Base-by-base conservation (phyloP, 352 stramenopile species). In the Phytophthora ramorum region DNA sequence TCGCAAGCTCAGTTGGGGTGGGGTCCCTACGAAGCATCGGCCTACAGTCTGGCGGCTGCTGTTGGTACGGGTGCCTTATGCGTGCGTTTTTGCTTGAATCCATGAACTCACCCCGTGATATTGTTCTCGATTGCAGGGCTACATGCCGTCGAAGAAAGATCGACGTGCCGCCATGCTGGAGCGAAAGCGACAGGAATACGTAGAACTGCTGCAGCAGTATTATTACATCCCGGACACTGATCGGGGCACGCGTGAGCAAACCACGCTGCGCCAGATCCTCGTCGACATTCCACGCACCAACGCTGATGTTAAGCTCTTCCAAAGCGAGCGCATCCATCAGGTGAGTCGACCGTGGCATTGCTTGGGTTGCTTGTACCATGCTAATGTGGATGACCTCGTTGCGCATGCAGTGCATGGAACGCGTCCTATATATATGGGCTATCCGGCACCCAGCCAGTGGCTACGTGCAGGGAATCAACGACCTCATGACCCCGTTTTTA, bases 391-490 rank as follows among this genome's bases (percentile, higher is more conserved):
- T 37, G 10, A 2, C 8, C 10, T 37, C 13, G 32, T 56, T 22
- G n/a, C 46, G 35, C n/a, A n/a, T 45, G 69, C 44, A 96, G 75
- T 90, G 87, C 54, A 96, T 99, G 77, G 92, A 98, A 62, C 83
- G 97, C 17, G 84, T 99, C 26, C 80, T 99, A 22, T 99, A 99
- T 83, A 98, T 99, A 62, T 99, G 97, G 97, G 96, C 97, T 22
- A 98, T 99, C 72, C 85, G 97, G 38, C 98, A 99, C 83, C 98
- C 98, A 8, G 98, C 97, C 0, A 98, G 88, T 65, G 96, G 94
- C 50, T 99, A 99, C 79, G 98, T 99, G 30, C 97, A 99, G 76
- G 98, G 98, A 41, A 99, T 99, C 65, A 99, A 99, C 76, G 98
- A 99, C 78, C 75, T 99, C 35, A 88, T 99, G 22, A 99, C 97